Base-by-base conservation (phyloP, 2,329 filamentous ascomycete species). In the Hypoxylon sp. region DNA sequence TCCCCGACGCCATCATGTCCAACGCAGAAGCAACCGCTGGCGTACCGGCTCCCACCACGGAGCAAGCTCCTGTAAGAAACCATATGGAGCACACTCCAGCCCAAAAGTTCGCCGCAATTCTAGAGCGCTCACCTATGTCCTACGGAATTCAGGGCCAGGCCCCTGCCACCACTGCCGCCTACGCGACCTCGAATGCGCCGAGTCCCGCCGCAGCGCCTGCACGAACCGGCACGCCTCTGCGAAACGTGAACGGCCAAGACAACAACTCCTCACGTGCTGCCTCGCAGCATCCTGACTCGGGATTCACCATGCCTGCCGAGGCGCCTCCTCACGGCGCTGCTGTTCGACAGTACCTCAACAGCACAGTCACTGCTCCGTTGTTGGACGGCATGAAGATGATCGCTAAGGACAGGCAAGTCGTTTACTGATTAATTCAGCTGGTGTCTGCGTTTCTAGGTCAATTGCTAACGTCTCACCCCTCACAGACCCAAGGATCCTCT, bases 381-480 rank as follows among this genome's bases (percentile, higher is more conserved):
- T 78, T 93, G 39, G 90, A 93, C 71, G 91, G 90, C 22, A 91
- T 93, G 89, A 93, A 92, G 79, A 77, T 84, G 56, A 75, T 93
- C 63, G 89, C 89, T 4, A 88, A 86, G 69, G 88, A 92, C 43
- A 86, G 90, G 90, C 92, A 78, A 73, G 89, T 84, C 44, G 41
- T 30, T 19, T 19, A 6, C 6, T 15, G 6, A 30, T 22, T 22
- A 28, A 57, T 49, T 39, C 49, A 6, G 43, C 20, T 19, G 4
- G 19, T 48, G 17, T 13, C 20, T 39, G 26, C 17, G 10, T 30
- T 49, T 8, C 50, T 44, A 19, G 24, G 50, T 46, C 6, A 6
- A 20, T 26, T 41, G 30, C 53, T 55, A 55, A 68, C 28, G 43
- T 17, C 54, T 39, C 22, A 62, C 30, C 13, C n/a, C 46, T 3